Base-by-base conservation (phyloP, 176 grass and related monocot species). In the Leersia perrieri region DNA sequence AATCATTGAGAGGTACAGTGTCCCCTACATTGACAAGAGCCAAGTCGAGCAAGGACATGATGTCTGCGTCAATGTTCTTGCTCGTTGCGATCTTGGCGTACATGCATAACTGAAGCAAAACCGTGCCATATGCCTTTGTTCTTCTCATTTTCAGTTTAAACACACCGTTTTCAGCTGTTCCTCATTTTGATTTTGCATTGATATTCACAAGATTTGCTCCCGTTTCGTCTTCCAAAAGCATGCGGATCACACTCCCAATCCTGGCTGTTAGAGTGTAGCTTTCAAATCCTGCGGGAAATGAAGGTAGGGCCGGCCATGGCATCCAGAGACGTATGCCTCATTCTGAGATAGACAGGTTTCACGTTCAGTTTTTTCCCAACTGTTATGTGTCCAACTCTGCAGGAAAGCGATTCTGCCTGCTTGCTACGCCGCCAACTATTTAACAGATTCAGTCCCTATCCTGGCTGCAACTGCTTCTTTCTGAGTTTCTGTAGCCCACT, bases 321-420 rank as follows among this genome's bases (percentile, higher is more conserved):
- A 25, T 42, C 44, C 58, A 61, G 35, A 36, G 78, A 87, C 65
- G 47, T 80, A 73, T 71, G 25, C 28, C 33, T 51, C 76, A 81
- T 44, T 87, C 18, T 5, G 68, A 41, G 51, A 91, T 70, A 63
- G 76, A 84, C 70, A 89, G 72, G 62, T 87, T 29, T 73, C 42
- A 14, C 40, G 69, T 71, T 58, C 58, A 45, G 70, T 63, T 51
- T 80, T 92, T 97, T 94, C 89, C 85, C 68, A 94, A 82, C 91
- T 70, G 87, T 76, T 73, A 79, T 73, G 79, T 35, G 79, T 35
- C 85, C 87, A 74, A 90, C 78, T 63, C 86, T 44, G 68, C 51
- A 65, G 78, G 91, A 86, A 92, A 86, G 74, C 49, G 69, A 66
- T 81, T 6, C 84, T 38, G 83, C 70, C 60, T 9, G 22, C 27